These are phyloP conservation scores for Diplodia sapinea DNA, from an alignment of 2,329 filamentous ascomycete species.

Conservation along the genomic window DNA sequence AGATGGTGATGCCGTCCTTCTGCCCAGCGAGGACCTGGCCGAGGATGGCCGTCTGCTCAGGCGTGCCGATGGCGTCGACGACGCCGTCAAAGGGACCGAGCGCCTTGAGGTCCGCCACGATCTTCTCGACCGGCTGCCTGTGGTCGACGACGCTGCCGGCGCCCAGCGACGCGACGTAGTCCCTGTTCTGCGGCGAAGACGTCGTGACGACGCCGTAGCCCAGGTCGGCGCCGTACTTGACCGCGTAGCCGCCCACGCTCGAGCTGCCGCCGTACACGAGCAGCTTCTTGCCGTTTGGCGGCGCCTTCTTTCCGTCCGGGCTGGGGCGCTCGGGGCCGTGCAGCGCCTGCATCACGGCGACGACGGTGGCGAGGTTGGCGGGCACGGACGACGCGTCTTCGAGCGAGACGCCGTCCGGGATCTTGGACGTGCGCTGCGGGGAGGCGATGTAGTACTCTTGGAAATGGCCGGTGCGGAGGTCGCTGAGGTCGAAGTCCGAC, in stretches of 20 bases:
- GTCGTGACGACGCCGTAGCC: constrained; percentile 47
- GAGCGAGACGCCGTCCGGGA: constrained; percentile 37
- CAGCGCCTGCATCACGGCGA: constrained; percentile 36
- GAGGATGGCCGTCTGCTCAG: constrained; percentile 36
- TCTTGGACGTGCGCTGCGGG: constrained; percentile 34
- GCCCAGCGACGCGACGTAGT: constrained; percentile 42
- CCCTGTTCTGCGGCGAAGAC: constrained; percentile 40
- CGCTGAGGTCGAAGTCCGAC: constrained; percentile 27
- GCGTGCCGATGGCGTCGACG: constrained; percentile 42
- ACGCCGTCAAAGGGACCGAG: constrained; percentile 40
- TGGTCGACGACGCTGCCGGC: constrained; percentile 40
- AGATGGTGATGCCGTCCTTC: constrained; percentile 35
- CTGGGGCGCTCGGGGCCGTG: constrained; percentile 30
- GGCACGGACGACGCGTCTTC: constrained; percentile 38
- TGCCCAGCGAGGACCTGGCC: constrained; percentile 36
- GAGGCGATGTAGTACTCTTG: constrained; percentile 20
- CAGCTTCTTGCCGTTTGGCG: constrained; percentile 40
- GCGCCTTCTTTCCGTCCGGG: constrained; percentile 33
- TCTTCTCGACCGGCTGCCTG: constrained; percentile 32
- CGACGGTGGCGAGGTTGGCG: constrained; percentile 38
- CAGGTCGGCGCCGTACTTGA: constrained; percentile 39
- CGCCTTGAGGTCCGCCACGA: constrained; percentile 36
- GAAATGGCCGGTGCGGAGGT: constrained; percentile 1
- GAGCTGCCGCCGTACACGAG: constrained; percentile 46
- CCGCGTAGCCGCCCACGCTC: constrained; percentile 39